These are phyloP conservation scores for Blastobotrys apis DNA, from an alignment of 1,139 yeast species.

Conservation along the genomic window DNA sequence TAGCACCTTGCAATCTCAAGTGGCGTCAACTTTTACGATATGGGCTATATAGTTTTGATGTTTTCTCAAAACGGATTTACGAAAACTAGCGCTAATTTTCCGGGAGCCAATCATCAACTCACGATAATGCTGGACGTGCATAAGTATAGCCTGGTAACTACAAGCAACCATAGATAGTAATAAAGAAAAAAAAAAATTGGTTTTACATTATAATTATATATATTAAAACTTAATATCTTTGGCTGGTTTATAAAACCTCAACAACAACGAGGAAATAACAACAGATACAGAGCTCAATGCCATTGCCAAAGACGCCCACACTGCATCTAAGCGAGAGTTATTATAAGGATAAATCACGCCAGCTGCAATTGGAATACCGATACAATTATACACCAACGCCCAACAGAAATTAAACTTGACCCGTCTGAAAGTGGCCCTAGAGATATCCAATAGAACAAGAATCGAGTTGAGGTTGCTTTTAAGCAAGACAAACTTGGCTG, in stretches of 20 bases:
- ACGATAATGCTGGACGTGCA: no score
- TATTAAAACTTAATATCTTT: not conserved
- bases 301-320: slow-evolving; percentile 87
- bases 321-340: slow-evolving; percentile 68
- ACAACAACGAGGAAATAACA: slow-evolving; percentile 65
- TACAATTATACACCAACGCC: slow-evolving; percentile 79
- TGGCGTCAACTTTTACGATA: no score
- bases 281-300: slow-evolving; percentile 88
- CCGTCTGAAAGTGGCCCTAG: slow-evolving; percentile 62
- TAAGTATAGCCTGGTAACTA: no score
- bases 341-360: slow-evolving; percentile 77
- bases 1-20: no score
- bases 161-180: no score
- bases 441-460: slow-evolving; percentile 62
- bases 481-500: slow-evolving; percentile 82
- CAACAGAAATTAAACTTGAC: slow-evolving; percentile 78
- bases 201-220: not conserved
- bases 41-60: no score
- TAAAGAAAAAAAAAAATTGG: not conserved
- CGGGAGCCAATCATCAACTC: no score
- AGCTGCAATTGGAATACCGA: slow-evolving; percentile 92
- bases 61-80: no score
- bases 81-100: no score
- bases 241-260: slow-evolving; percentile 35
- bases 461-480: slow-evolving; percentile 38